Base-by-base conservation (phyloP, 2,329 filamentous ascomycete species). In the Venturia nashicola region DNA sequence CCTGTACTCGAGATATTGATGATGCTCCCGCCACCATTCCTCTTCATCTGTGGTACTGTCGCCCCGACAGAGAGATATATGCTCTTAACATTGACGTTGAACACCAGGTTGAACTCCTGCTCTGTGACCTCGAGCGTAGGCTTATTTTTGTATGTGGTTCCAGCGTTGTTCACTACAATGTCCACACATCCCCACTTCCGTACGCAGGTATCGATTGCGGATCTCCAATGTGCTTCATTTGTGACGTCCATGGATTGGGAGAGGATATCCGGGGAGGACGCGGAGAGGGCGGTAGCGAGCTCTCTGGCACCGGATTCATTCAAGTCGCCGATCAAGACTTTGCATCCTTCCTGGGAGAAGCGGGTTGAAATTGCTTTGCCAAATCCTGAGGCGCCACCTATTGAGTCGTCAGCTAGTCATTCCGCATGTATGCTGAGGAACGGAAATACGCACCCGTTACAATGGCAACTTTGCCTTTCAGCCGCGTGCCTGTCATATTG, bases 11-110 rank as follows among this genome's bases (percentile, higher is more conserved):
- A 84, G 61, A 88, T 82, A 65, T 86, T 86, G 63, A 89, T 81
- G 64, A 89, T 86, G 34, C 76, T 80, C 0, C 84, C 86, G 0
- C 83, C 80, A 1, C 80, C 79, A 65, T 82, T 75, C 64, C 80
- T 79, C 40, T 87, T 73, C 54, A 88, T 82, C 67, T 86, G 84
- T 0, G 82, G 83, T 6, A 88, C 73, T 44, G 86, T 77, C 3
- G 85, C 81, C 63, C 79, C 79, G 1, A 83, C 82, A 0, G 83
- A 85, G 23, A 83, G 72, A 71, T 82, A 90, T 57, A 89, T 79
- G 2, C 82, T 82, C 73, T 86, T 87, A 66, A 89, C 84, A 67
- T 90, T 89, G 66, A 89, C 85, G 63, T 81, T 80, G 71, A 89
- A 86, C 44, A 86, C 83, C 57, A 80, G 77, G 68, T 89, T 84